Conservation (phyloP, 768 basidiomycete genomes). For the Sistotremastrum niveocremeum region DNA sequence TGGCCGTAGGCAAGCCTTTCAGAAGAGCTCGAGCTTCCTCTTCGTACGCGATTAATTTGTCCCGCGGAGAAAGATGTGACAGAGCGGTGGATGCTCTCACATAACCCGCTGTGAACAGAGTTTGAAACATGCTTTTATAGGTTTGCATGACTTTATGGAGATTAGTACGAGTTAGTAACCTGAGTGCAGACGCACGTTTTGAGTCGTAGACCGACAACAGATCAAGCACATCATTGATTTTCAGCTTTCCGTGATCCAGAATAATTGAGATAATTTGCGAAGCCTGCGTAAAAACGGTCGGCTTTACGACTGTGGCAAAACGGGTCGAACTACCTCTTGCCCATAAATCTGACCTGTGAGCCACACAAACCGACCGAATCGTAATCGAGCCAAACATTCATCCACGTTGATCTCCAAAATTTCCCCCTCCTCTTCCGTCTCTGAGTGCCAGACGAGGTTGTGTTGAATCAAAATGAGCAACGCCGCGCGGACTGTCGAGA, state of each 20-base stretch:
- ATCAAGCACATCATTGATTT: slow-evolving; percentile 53
- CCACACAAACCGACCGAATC: slow-evolving; percentile 76
- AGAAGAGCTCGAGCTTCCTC: slow-evolving; percentile 65
- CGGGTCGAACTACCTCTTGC: slow-evolving; percentile 36
- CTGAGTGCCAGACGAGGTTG: slow-evolving; percentile 79
- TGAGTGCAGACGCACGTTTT: slow-evolving; percentile 36
- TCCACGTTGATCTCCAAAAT: slow-evolving; percentile 72
- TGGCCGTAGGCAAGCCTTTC: slow-evolving; percentile 64
- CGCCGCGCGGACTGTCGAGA: slow-evolving; percentile 52
- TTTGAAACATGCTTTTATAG: slow-evolving; percentile 18
- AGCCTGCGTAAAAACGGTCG: slow-evolving; percentile 32
- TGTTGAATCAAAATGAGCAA: slow-evolving; percentile 80
- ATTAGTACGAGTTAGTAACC: background rate
- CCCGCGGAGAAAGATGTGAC: slow-evolving; percentile 68
- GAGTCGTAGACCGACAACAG: slow-evolving; percentile 36
- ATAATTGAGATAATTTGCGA: slow-evolving; percentile 63
- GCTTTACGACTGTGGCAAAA: slow-evolving; percentile 1
- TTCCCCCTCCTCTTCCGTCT: slow-evolving; percentile 56
- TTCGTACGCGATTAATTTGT: slow-evolving; percentile 72
- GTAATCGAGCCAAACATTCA: slow-evolving; percentile 68
- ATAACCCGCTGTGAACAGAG: slow-evolving; percentile 60
- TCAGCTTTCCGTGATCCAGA: slow-evolving; percentile 78
- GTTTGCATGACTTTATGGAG: too few species aligned
- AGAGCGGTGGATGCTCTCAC: slow-evolving; percentile 67
- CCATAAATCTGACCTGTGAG: slow-evolving; percentile 62